These are phyloP conservation scores for Zygosaccharomyces sapae DNA, from an alignment of 1,139 yeast genomes.

Conservation along the genomic window DNA sequence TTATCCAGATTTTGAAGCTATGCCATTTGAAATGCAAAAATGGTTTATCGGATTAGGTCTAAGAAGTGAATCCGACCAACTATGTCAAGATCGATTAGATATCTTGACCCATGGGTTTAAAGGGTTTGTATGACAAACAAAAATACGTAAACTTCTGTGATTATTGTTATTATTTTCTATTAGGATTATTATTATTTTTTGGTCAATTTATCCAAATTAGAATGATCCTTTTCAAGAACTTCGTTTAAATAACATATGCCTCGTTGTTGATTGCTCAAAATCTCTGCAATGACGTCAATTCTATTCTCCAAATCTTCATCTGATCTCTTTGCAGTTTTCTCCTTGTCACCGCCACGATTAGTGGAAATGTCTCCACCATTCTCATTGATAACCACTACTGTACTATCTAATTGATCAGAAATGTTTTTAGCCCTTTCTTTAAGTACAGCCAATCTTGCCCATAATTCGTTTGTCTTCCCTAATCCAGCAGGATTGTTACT, in stretches of 20 bases:
- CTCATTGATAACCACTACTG: constrained; percentile 35
- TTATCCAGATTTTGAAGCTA: constrained; percentile 15
- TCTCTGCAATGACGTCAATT: constrained; percentile 60
- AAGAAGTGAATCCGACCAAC: constrained; percentile 1
- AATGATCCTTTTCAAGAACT: constrained; percentile 66
- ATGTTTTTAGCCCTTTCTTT: constrained; percentile 68
- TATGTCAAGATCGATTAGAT: constrained; percentile 15
- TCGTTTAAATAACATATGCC: constrained; percentile 82
- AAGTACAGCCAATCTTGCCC: constrained; percentile 83
- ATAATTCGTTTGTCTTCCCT: constrained; percentile 83
- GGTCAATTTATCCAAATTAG: constrained; percentile 41
- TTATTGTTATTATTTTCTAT: too few species aligned
- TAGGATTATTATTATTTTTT: constrained; percentile 17
- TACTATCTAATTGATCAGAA: constrained; percentile 45
- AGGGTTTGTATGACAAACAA: constrained; percentile 14
- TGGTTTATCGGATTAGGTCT: constrained; percentile 20
- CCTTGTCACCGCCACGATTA: constrained; percentile 16
- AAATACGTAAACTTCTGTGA: constrained; percentile 1
- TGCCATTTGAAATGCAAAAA: constrained; percentile 20
- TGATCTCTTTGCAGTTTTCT: constrained; percentile 36
- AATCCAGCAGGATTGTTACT: constrained; percentile 73
- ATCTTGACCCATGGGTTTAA: constrained; percentile 28
- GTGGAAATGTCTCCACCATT: constrained; percentile 22
- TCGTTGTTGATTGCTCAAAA: constrained; percentile 80
- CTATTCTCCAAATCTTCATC: constrained; percentile 56